Evolutionary conservation across 352 stramenopile genomes (phyloP).

Genomic region (Globisporangium middletonii): DNA sequence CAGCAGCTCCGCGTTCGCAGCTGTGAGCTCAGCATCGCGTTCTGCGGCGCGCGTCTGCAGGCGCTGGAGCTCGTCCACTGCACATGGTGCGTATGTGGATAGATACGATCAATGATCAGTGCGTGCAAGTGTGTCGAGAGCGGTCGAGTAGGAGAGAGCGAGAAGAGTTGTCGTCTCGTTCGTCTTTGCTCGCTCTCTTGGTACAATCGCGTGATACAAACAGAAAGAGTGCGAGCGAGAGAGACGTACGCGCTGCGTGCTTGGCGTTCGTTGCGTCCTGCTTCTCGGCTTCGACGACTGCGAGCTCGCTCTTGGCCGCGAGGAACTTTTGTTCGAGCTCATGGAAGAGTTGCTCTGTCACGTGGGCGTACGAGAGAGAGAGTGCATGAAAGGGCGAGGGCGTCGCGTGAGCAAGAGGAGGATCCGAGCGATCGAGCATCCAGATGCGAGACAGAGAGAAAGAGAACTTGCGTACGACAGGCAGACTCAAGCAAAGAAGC

Average conservation of each 20-base stretch:
- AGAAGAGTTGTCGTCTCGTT: no score
- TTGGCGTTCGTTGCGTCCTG: constrained; percentile 41
- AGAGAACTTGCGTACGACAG: no score
- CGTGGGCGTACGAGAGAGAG: no score
- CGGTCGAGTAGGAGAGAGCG: no score
- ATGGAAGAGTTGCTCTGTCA: constrained; percentile 68
- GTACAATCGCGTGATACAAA: not conserved
- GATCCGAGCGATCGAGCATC: no score
- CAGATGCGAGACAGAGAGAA: no score
- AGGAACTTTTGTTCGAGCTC: constrained; percentile 75
- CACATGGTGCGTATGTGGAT: not conserved
- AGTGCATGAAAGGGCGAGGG: no score
- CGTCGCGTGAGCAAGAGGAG: no score
- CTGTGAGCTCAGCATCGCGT: constrained; percentile 20
- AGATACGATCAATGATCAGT: no score
- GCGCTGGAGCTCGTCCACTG: constrained; percentile 26
- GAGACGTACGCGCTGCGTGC: constrained; percentile 33
- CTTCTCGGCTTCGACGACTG: constrained; percentile 45
- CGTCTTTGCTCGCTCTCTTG: no score
- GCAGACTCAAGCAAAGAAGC: no score
- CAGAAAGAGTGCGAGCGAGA: not conserved
- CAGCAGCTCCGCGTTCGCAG: constrained; percentile 38
- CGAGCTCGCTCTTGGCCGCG: constrained; percentile 51
- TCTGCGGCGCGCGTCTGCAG: constrained; percentile 18
- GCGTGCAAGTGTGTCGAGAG: no score